A percentile compares a stretch with the other conserved stretches of the same genome.
Evolutionary conservation across 2,329 filamentous ascomycete genomes (phyloP).

Genomic region (Aspergillus ruber): DNA sequence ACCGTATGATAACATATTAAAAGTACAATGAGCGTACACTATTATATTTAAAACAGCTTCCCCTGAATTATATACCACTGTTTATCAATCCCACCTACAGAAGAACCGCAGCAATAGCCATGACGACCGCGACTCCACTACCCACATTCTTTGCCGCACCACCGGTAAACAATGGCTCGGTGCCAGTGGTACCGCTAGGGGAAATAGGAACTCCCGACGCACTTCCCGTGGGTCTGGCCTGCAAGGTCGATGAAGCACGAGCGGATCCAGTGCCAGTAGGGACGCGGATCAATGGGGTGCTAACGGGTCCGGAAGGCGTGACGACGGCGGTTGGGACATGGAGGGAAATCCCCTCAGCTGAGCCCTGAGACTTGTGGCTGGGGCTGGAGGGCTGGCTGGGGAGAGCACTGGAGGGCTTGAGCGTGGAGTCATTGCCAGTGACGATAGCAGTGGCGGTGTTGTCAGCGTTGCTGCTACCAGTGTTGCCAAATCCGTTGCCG

Average conservation of each 20-base stretch:
- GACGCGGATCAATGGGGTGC: neutral
- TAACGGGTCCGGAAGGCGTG: neutral
- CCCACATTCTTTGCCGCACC: slow-evolving; percentile 8
- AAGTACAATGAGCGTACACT: too few relatives aligned
- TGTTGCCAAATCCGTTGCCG: too few relatives aligned
- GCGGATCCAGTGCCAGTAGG: slow-evolving; percentile 1
- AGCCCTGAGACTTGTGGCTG: neutral
- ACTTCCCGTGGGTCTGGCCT: slow-evolving; percentile 7
- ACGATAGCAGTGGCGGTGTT: too few relatives aligned
- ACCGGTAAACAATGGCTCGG: slow-evolving; percentile 15
- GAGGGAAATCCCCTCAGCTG: neutral
- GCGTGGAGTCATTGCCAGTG: too few relatives aligned
- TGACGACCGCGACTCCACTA: neutral
- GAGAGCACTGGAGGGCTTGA: too few relatives aligned
- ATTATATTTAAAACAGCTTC: too few relatives aligned
- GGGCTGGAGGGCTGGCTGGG: neutral
- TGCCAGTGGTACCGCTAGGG: slow-evolving; percentile 12
- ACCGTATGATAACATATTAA: too few relatives aligned
- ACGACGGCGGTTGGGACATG: neutral
- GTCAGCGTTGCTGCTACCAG: too few relatives aligned
- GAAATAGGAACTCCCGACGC: slow-evolving; percentile 3
- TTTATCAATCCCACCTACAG: neutral
- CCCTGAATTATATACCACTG: too few relatives aligned
- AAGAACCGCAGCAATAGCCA: neutral
- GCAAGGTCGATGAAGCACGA: slow-evolving; percentile 11